Percentiles rank a stretch among this genome's conserved stretches.
phyloP scores from a whole-genome alignment of 345 rosid species.

The Eucalyptus marginata region DNA sequence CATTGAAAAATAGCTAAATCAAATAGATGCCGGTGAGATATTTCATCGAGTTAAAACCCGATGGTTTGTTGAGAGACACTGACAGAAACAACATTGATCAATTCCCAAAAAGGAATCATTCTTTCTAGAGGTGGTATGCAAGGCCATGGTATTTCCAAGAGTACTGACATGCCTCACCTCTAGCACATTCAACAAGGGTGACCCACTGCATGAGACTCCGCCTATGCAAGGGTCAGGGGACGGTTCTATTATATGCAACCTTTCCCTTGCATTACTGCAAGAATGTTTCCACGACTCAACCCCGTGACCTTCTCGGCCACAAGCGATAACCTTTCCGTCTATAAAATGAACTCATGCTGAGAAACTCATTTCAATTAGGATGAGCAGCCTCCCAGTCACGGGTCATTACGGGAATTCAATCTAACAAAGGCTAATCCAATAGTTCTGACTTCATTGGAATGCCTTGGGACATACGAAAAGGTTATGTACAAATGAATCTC shows the following conservation, averaged over 20 bases:
- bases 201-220: background rate
- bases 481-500: background rate
- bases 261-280: background rate
- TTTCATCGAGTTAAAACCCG: background rate
- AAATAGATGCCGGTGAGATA: background rate
- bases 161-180: background rate
- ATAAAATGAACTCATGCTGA: background rate
- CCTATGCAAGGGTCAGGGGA: background rate
- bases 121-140: background rate
- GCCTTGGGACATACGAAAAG: background rate
- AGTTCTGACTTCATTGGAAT: background rate
- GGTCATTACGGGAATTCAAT: background rate
- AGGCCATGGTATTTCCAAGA: background rate
- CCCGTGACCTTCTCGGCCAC: background rate
- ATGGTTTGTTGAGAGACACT: background rate
- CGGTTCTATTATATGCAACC: background rate
- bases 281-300: background rate
- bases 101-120: background rate
- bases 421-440: background rate
- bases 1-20: background rate
- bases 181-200: background rate
- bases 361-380: background rate
- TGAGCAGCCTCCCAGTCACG: background rate
- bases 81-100: background rate
- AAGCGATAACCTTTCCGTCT: background rate